Evolutionary conservation across 805 yeast species (phyloP), one percentile per base, ranked within the genome.

Genomic region (Candida caryicola): DNA sequence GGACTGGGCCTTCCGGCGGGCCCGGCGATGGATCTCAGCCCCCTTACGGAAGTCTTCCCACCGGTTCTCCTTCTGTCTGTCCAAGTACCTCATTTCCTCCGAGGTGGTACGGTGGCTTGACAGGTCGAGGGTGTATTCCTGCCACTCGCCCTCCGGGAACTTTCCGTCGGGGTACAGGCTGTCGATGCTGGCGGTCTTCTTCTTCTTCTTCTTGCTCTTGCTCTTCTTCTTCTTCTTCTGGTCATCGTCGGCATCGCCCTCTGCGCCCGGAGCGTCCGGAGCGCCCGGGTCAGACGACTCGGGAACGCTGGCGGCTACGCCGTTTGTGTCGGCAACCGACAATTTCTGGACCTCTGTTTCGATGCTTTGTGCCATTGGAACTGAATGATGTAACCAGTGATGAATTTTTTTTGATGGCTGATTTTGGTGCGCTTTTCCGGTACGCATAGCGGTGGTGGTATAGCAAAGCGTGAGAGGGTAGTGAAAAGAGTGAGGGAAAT

Each of bases 1-100:
- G 41, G 79, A 74, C 45, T 78, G 83, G 1, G 95, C 85, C 57
- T 85, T 80, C 45, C 79, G 79, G 52, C 99, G 78, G 8, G 86
- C 97, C 52, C 95, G 75, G 48, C 98, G 77, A 60, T 93, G 99
- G 36, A 90, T 83, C 60, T 93, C 99, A 2, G 98, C 96, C 39
- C 90, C 99, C 57, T 88, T 88, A 55, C 99, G 79, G 65, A 89
- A 81, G 45, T 90, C 96, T 46, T 89, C 82, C 85, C 95, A 86
- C 37, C 70, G 74, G 40, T 72, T 72, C 48, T 73, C 69, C 50
- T 71, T 73, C 50, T 77, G 79, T 41, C 86, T 74, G 50, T 85
- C 93, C 50, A 81, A 62, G 50, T 86, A 82, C 48, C 96, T 72
- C 60, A 81, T 77, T 57, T 93, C 99, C 55, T 87, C 97, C 47